These are phyloP conservation scores for Fusarium subglutinans DNA, from an alignment of 2,329 filamentous ascomycete species.

Conservation along the genomic window DNA sequence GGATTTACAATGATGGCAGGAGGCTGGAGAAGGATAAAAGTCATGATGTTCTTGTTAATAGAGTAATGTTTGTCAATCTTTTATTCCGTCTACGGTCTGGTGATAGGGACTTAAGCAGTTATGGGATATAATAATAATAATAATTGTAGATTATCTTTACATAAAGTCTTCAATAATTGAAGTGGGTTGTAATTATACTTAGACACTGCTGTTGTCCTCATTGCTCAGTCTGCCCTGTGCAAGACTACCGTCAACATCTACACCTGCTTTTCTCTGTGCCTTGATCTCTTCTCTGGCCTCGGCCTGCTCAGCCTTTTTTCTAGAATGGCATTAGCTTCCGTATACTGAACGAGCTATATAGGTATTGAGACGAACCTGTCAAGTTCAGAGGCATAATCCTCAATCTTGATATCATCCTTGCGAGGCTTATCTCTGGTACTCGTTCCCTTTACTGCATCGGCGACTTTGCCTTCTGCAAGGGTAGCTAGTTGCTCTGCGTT, in stretches of 20 bases:
- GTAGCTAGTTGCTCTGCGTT: conserved; percentile 35
- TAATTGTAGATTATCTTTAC: not conserved
- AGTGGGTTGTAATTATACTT: not conserved
- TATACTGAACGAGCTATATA: too few species aligned
- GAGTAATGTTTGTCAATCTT: conserved; percentile 13
- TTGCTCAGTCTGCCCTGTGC: conserved; percentile 24
- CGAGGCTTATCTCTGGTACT: conserved; percentile 27
- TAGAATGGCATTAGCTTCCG: not conserved
- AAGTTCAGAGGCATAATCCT: conserved; percentile 31
- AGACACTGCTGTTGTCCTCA: conserved; percentile 25
- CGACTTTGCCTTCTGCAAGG: conserved; percentile 35
- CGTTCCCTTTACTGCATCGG: conserved; percentile 28
- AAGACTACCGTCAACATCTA: conserved; percentile 31
- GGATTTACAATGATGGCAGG: conserved; percentile 4
- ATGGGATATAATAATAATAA: not conserved
- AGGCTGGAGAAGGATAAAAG: conserved; percentile 2
- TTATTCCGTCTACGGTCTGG: not conserved
- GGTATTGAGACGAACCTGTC: conserved; percentile 15
- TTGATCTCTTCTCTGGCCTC: conserved; percentile 32
- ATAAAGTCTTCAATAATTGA: not conserved
- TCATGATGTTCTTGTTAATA: conserved; percentile 1
- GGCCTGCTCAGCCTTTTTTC: conserved; percentile 36
- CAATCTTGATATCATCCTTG: conserved; percentile 29
- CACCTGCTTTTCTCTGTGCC: conserved; percentile 26
- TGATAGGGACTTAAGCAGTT: not conserved